phyloP scores from a whole-genome alignment of 2,329 filamentous ascomycete species.

The Orbilia ellipsospora region DNA sequence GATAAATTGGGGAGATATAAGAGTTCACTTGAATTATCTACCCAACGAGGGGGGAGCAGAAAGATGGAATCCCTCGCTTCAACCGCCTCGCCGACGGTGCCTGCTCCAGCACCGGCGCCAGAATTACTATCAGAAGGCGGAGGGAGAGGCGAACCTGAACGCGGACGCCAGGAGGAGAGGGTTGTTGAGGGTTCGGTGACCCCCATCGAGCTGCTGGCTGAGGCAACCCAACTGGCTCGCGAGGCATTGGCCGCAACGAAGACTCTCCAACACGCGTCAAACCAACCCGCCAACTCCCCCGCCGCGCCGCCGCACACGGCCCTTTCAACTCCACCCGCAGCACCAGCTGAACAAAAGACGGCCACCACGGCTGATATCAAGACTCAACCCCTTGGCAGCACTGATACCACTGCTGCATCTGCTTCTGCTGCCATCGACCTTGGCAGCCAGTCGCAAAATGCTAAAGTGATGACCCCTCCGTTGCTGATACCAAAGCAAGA shows the following conservation, averaged over 20 bases:
- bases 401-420: neutral
- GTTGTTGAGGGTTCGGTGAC: conserved; percentile 24
- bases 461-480: conserved; percentile 24
- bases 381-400: neutral
- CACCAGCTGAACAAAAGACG: neutral
- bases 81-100: neutral
- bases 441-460: neutral
- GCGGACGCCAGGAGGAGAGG: conserved; percentile 5
- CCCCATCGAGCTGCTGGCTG: conserved; percentile 49
- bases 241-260: conserved; percentile 51
- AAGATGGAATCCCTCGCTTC: conserved; percentile 38
- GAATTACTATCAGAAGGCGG: no score
- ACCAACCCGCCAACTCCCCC: conserved; percentile 28
- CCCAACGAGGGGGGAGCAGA: neutral
- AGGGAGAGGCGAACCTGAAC: no score
- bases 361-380: neutral
- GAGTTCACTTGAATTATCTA: no score
- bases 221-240: conserved; percentile 53
- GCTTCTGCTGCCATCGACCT: conserved; percentile 1
- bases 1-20: neutral
- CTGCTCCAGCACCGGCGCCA: neutral
- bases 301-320: neutral
- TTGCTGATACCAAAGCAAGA: conserved; percentile 34
- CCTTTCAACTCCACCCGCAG: neutral
- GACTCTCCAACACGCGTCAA: conserved; percentile 28